Evolutionary conservation across 768 basidiomycete species (phyloP), one percentile per base, ranked within the genome.

Genomic region (Boletus subparvulus): DNA sequence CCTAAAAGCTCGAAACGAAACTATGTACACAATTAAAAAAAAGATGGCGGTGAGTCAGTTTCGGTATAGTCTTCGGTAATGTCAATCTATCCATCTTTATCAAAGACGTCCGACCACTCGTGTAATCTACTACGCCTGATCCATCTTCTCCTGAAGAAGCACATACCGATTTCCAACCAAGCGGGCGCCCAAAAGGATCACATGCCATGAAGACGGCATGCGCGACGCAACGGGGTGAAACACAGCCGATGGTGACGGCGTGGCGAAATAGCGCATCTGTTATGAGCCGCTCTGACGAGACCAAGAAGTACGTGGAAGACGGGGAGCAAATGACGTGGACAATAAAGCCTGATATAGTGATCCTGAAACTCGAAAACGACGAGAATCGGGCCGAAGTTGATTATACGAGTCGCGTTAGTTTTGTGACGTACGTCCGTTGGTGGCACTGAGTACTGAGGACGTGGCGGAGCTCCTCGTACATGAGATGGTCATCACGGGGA

Each of bases 301-400:
- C 9, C 26, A 26, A 48, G 37, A 39, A 35, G 52, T 37, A 30
- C 44, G 41, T n/a, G 13, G 21, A 33, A 35, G 32, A 35, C 41
- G 55, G 43, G 28, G 33, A 45, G n/a, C 26, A 16, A 4, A 11
- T 11, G 2, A 26, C 36, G 2, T 19, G 11, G 45, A 10, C n/a
- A 41, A 59, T 60, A 55, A 44, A 48, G 11, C 59, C 59, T 19
- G 50, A 36, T 59, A 39, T n/a, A 45, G 45, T 37, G 48, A 40
- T 28, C 50, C 42, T 32, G 9, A 32, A 9, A 32, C 32, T 32
- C 32, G 32, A 32, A 32, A 8, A 1, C 10, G 30, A 32, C 11
- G 10, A 11, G 9, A 32, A 32, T 32, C 9, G 30, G 26, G 26
- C 6, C 3, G 26, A 28, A 28, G 50, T 16, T 24, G 26, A 36